Base-by-base conservation (phyloP, 805 yeast genomes). In the Cyberlindnera subsufficiens region DNA sequence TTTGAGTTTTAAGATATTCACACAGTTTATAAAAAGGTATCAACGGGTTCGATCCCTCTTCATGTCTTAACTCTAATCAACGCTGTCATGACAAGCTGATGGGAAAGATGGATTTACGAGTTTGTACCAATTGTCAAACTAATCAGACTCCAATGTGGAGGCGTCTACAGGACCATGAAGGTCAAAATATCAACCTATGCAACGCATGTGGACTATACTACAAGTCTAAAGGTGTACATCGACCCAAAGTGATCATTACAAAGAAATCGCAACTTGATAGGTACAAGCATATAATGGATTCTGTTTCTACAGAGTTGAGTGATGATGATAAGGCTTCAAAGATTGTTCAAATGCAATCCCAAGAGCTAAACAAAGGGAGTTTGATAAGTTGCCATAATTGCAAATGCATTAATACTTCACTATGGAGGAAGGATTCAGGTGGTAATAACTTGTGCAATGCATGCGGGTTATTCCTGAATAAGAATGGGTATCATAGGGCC, bases 361-460 rank as follows among this genome's bases (percentile, higher is more conserved):
- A 40, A 4, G 43, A 45, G 17, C 30, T 48, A 6, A 39, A 37
- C 14, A 48, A 49, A 27, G 40, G 45, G 10, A 45, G 43, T 3
- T 45, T 55, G 19, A 53, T 54, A 17, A 43, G 45, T 10, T 90
- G 98, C 65, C 77, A 88, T 18, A 90, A 90, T 63, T 90, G 98
- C 65, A 80, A 82, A 51, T 89, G 97, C 1, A 77, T 75, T 46
- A 89, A 91, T 29, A 90, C 98, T 0, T 97, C 98, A 0, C 63
- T 90, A 15, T 90, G 98, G 98, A 71, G 98, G 48, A 72, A 96
- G 42, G 88, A 88, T 55, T 84, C 91, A 0, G 81, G 82, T 42
- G 97, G 97, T 1, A 81, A 84, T 55, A 90, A 95, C 1, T 68
- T 90, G 48, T 91, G 98, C 65, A 90, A 90, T 62, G 98, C 98